Evolutionary conservation across 1,284 basidiomycete genomes (phyloP).

Genomic region (Ganoderma meredithae): DNA sequence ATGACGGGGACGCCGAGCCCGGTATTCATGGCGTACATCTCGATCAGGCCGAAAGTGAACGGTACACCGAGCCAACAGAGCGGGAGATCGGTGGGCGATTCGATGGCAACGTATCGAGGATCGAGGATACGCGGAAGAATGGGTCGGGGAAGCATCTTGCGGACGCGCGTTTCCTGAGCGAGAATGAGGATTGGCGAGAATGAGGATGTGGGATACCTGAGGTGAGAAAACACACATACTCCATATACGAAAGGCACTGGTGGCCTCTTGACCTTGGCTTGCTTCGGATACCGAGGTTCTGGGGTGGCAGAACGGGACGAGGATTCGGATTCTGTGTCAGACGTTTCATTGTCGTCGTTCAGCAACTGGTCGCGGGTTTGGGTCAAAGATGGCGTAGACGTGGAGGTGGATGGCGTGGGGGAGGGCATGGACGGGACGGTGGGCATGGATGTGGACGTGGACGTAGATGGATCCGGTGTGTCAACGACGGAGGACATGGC

Average conservation of each 20-base stretch:
- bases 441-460: background rate
- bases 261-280: background rate
- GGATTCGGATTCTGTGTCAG: background rate
- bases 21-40: background rate
- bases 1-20: background rate
- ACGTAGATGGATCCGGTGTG: background rate
- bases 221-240: background rate
- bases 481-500: background rate
- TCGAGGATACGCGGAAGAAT: background rate
- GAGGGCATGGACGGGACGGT: background rate
- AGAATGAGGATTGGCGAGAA: background rate
- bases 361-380: background rate
- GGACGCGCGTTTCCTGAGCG: background rate
- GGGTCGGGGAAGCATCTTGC: background rate
- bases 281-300: background rate
- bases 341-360: background rate
- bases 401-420: background rate
- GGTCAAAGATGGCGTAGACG: background rate
- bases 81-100: background rate
- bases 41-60: background rate
- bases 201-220: background rate
- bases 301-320: background rate
- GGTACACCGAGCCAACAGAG: constrained; percentile 1
- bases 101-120: constrained; percentile 2
- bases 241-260: background rate